These are phyloP conservation scores for Salix viminalis DNA, from an alignment of 345 rosid species.

Conservation along the genomic window DNA sequence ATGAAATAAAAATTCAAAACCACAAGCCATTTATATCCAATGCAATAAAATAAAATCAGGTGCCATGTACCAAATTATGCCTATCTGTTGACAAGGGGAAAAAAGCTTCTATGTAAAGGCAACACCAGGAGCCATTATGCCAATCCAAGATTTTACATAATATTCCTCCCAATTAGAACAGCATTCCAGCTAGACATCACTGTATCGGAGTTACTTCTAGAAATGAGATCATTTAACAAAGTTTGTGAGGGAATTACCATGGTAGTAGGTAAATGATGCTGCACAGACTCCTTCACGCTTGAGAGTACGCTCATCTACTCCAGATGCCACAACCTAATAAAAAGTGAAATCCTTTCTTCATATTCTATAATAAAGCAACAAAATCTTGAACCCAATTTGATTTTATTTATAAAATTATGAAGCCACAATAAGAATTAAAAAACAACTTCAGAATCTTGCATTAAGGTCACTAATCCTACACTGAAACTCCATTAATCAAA, in stretches of 20 bases:
- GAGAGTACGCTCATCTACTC: conserved; percentile 90
- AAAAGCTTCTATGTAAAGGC: too few relatives aligned
- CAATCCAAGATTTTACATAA: too few relatives aligned
- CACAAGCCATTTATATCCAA: not conserved
- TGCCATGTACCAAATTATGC: not conserved
- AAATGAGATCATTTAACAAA: not conserved
- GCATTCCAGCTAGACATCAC: not conserved
- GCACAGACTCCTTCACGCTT: conserved; percentile 98
- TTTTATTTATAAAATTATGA: not conserved
- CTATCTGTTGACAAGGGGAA: not conserved
- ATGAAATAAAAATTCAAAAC: not conserved
- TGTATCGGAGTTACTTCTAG: not conserved
- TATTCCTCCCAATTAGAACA: not conserved
- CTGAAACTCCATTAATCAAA: conserved; percentile 6
- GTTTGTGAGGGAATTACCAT: conserved; percentile 47
- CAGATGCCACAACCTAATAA: conserved; percentile 87
- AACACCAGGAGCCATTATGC: not conserved
- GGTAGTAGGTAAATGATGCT: conserved; percentile 88
- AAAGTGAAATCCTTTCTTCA: not conserved
- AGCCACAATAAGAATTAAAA: not conserved
- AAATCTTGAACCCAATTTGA: not conserved
- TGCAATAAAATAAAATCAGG: not conserved
- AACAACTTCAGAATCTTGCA: not conserved
- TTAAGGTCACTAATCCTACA: not conserved
- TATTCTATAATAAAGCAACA: not conserved